Evolutionary conservation across 2,329 filamentous ascomycete genomes (phyloP).

Genomic region (Penicillium occitanis): DNA sequence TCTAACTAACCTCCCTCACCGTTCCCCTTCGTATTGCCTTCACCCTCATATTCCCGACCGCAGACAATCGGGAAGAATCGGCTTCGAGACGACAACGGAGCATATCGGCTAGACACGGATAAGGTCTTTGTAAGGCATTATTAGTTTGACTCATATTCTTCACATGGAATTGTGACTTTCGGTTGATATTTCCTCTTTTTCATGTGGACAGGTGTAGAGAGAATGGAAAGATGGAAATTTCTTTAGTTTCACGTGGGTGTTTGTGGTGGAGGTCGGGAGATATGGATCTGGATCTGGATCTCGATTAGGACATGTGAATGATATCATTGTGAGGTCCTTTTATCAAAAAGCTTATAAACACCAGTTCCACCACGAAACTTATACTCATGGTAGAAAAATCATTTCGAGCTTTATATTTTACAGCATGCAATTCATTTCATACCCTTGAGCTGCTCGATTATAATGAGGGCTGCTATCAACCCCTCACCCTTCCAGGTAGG

Average conservation of each 20-base stretch:
- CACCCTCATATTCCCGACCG: background rate
- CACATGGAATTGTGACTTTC: background rate
- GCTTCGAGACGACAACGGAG: background rate
- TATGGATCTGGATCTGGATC: background rate
- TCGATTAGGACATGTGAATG: conserved; percentile 9
- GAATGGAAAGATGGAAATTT: background rate
- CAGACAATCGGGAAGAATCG: background rate
- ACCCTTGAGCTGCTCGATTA: background rate
- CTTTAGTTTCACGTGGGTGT: background rate
- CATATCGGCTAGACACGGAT: background rate
- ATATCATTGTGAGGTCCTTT: conserved; percentile 21
- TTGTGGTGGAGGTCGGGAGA: background rate
- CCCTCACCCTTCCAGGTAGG: background rate
- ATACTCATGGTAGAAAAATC: background rate
- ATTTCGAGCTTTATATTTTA: background rate
- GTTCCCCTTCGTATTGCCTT: background rate
- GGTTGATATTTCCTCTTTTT: background rate
- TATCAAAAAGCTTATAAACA: background rate
- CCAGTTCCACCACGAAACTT: background rate
- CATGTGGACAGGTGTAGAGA: background rate
- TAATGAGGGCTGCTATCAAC: background rate
- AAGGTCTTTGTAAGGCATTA: background rate
- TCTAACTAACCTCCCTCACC: background rate
- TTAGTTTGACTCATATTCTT: background rate
- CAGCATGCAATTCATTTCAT: background rate